Evolutionary conservation across 1,284 basidiomycete genomes (phyloP).

Genomic region (Melampsora americana): DNA sequence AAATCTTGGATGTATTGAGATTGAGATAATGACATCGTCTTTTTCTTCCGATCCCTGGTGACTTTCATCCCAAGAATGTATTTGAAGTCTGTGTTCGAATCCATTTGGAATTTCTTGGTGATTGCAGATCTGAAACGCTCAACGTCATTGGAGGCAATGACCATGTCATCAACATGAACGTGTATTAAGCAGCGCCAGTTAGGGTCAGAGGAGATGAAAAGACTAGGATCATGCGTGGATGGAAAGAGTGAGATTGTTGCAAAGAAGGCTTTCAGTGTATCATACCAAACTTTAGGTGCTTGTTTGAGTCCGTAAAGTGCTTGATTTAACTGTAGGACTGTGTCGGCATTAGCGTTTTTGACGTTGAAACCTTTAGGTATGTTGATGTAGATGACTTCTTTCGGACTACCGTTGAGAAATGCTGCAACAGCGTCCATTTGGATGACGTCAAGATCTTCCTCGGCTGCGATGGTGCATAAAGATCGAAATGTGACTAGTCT

Average conservation of each 20-base stretch:
- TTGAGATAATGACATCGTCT: slow-evolving; percentile 4
- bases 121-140: not conserved
- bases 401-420: no score
- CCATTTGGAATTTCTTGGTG: not conserved
- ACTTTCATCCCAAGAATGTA: not conserved
- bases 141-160: not conserved
- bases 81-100: not conserved
- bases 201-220: not conserved
- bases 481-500: no score
- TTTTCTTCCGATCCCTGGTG: not conserved
- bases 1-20: slow-evolving; percentile 3
- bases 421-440: no score
- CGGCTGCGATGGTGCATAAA: no score
- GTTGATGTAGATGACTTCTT: no score
- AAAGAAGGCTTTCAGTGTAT: no score
- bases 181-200: not conserved
- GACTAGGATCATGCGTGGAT: not conserved
- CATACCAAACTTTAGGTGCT: no score
- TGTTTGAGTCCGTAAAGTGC: no score
- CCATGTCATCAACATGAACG: not conserved
- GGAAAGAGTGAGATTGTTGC: not conserved
- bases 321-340: no score
- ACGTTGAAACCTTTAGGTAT: no score
- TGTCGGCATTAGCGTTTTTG: no score
- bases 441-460: no score